A percentile compares a stretch with the other conserved stretches of the same genome.
These are phyloP conservation scores for Chaetomium sp. DNA, from an alignment of 2,329 filamentous ascomycete species.

Conservation along the genomic window DNA sequence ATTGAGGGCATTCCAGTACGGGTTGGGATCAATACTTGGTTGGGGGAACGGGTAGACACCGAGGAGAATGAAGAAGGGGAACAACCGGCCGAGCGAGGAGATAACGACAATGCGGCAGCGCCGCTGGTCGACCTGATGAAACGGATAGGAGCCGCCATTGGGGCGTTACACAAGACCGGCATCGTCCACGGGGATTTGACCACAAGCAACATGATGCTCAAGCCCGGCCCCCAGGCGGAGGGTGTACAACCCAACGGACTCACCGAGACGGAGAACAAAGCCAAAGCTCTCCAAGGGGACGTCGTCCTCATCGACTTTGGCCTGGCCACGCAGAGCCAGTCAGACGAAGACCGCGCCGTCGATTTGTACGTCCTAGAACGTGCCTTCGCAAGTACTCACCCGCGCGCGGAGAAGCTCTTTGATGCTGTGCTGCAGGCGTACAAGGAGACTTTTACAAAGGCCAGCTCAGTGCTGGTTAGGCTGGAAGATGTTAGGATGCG, in stretches of 20 bases:
- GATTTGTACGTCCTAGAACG: constrained; percentile 94
- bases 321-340: constrained; percentile 69
- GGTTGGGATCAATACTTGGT: constrained; percentile 61
- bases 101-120: constrained; percentile 25
- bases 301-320: constrained; percentile 94
- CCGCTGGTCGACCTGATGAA: constrained; percentile 58
- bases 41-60: constrained; percentile 43
- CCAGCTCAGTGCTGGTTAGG: constrained; percentile 66
- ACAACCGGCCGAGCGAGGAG: constrained; percentile 29
- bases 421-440: constrained; percentile 69
- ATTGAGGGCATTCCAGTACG: constrained; percentile 67
- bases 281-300: constrained; percentile 54
- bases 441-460: constrained; percentile 65
- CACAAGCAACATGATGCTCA: constrained; percentile 92
- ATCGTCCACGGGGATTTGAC: constrained; percentile 94
- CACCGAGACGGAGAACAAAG: constrained; percentile 17
- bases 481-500: constrained; percentile 90
- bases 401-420: constrained; percentile 72
- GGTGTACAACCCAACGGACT: constrained; percentile 14
- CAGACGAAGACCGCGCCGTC: constrained; percentile 90
- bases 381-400: constrained; percentile 92
- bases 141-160: constrained; percentile 64
- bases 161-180: constrained; percentile 71
- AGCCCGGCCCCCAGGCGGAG: constrained; percentile 30
- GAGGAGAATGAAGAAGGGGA: constrained; percentile 15